These are phyloP conservation scores for Macadamia integrifolia DNA, from an alignment of 164 flowering plant species.

Conservation along the genomic window DNA sequence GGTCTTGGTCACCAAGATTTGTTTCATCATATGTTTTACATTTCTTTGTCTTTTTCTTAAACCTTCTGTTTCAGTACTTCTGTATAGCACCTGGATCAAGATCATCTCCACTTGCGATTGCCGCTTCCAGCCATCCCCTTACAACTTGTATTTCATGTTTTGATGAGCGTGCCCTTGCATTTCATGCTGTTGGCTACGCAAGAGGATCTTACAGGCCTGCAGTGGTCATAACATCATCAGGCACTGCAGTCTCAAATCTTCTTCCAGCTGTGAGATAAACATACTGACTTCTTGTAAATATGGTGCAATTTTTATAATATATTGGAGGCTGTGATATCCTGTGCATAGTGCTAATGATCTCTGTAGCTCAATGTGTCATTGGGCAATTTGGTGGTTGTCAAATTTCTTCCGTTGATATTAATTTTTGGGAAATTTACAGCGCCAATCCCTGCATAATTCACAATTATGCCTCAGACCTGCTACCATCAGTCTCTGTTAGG, in stretches of 20 bases:
- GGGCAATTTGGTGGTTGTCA: not conserved
- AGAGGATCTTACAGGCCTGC: conserved; percentile 82
- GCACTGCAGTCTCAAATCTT: conserved; percentile 98
- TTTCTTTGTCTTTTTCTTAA: not conserved
- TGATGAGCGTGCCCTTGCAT: conserved; percentile 93
- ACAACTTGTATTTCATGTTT: conserved; percentile 70
- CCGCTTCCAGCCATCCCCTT: conserved; percentile 74
- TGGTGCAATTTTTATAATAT: not conserved
- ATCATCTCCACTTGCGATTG: conserved; percentile 89
- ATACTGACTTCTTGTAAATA: conserved; percentile 1
- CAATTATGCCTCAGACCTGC: too few relatives aligned
- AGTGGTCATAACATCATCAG: conserved; percentile 87
- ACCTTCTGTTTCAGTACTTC: conserved; percentile 59
- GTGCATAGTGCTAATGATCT: not conserved
- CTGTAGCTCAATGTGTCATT: not conserved
- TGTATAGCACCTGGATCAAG: conserved; percentile 99
- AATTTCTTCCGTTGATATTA: not conserved
- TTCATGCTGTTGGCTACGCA: conserved; percentile 92
- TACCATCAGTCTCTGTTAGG: too few relatives aligned
- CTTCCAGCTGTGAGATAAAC: conserved; percentile 78
- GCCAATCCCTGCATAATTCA: too few relatives aligned
- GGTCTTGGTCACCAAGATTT: not conserved
- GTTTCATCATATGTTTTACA: not conserved
- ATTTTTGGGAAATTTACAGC: too few relatives aligned
- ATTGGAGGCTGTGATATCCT: not conserved